Evolutionary conservation across 805 yeast species (phyloP).

Genomic region (Teunomyces kruisii): DNA sequence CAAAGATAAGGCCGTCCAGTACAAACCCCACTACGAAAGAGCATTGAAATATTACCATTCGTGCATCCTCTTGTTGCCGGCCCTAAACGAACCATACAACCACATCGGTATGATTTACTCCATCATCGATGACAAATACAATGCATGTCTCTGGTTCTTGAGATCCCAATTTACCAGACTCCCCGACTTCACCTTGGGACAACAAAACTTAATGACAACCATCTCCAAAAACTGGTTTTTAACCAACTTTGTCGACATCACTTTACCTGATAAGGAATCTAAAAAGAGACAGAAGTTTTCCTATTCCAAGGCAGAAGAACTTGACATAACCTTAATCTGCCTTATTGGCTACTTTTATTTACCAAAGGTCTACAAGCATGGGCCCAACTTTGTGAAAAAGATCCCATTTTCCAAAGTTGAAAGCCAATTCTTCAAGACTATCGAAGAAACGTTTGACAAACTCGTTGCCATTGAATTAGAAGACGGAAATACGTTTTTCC

Average conservation of each 20-base stretch:
- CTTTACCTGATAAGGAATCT: constrained; percentile 5
- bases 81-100: constrained; percentile 66
- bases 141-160: constrained; percentile 52
- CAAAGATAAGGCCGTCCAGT: constrained; percentile 38
- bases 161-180: constrained; percentile 57
- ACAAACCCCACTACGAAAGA: constrained; percentile 24
- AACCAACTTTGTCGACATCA: constrained; percentile 22
- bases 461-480: constrained; percentile 8
- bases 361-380: constrained; percentile 32
- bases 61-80: constrained; percentile 60
- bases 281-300: constrained; percentile 6
- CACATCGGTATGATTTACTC: constrained; percentile 52
- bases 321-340: constrained; percentile 27
- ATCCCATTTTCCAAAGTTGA: constrained; percentile 23
- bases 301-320: constrained; percentile 11
- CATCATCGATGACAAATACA: constrained; percentile 43
- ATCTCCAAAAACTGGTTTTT: constrained; percentile 37
- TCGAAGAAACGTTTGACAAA: constrained; percentile 9
- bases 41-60: constrained; percentile 42
- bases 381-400: constrained; percentile 21
- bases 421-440: constrained; percentile 20
- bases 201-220: constrained; percentile 43
- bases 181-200: constrained; percentile 46
- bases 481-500: constrained; percentile 13
- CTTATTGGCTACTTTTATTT: constrained; percentile 43